These are phyloP conservation scores for Sclerotinia sclerotiorum DNA, from an alignment of 2,329 filamentous ascomycete genomes.

Conservation along the genomic window DNA sequence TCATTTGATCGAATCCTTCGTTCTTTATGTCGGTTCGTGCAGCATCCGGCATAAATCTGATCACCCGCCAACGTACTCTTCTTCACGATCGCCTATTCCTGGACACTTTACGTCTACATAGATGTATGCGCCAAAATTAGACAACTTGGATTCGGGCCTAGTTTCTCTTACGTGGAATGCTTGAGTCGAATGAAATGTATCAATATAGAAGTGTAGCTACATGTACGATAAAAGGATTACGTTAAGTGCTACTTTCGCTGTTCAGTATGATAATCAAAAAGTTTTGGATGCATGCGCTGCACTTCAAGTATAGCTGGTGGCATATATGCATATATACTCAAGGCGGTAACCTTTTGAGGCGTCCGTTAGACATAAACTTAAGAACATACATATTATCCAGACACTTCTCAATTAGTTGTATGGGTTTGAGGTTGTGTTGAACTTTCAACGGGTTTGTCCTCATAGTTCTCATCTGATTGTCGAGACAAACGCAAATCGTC, in stretches of 20 bases:
- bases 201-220: background rate
- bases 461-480: background rate
- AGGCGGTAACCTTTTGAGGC: background rate
- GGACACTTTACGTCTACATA: background rate
- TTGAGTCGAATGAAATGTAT: constrained; percentile 7
- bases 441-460: background rate
- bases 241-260: background rate
- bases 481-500: background rate
- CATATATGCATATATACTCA: background rate
- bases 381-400: background rate
- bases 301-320: background rate
- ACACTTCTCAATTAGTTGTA: background rate
- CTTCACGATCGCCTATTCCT: background rate
- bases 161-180: constrained; percentile 12
- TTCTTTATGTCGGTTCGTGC: background rate
- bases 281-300: background rate
- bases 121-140: background rate
- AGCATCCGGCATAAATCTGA: constrained; percentile 4
- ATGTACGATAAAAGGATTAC: background rate
- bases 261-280: background rate
- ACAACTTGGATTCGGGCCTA: background rate
- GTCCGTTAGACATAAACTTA: background rate
- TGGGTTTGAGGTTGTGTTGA: background rate
- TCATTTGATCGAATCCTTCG: background rate
- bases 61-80: constrained; percentile 6